Base-by-base conservation (phyloP, 2,329 filamentous ascomycete species). In the Colletotrichum sp. region DNA sequence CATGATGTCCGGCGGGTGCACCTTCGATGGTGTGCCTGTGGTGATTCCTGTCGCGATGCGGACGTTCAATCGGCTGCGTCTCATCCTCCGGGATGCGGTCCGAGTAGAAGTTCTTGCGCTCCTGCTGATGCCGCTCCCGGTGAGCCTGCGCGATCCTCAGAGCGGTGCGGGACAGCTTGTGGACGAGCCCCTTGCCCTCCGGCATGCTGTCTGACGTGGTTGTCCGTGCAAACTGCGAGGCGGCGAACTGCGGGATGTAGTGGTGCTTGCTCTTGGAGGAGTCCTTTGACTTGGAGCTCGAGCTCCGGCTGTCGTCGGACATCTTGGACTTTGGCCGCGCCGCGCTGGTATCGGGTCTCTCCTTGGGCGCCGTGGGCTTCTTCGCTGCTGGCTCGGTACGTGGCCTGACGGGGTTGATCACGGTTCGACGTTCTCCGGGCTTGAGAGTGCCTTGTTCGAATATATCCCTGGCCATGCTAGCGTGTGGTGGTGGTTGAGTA, bases 191-290 rank as follows among this genome's bases (percentile, higher is more conserved):
- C 8, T 80, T 80, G 65, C 81, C 84, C 34, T 87, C 82, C 30
- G 83, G 82, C 80, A 84, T 82, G 55, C 80, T 79, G 25, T 87
- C 86, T 19, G 86, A 84, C 2, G 89, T 90, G 1, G 90, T 88
- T 0, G 91, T 92, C 59, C 86, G 83, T 12, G 87, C 83, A 79
- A 92, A 92, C 73, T 92, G 90, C 15, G 86, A 80, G 2, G 90
- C 90, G 1, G 91, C 91, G 44, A 89, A 86, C 69, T 86, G 85
- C 16, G 91, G 91, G 3, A 91, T 82, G 78, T 92, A 88, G 44
- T 85, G 88, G 77, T 91, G 89, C 8, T 63, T 71, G 69, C 79
- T 68, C 44, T 73, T 32, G 30, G 62, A 64, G 11, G 73, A 65
- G 44, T 39, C 62, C 62, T 67, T 63, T 29, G 73, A 73, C 25